These are phyloP conservation scores for Fusarium sarcochroum DNA, from an alignment of 2,329 filamentous ascomycete species.

Conservation along the genomic window DNA sequence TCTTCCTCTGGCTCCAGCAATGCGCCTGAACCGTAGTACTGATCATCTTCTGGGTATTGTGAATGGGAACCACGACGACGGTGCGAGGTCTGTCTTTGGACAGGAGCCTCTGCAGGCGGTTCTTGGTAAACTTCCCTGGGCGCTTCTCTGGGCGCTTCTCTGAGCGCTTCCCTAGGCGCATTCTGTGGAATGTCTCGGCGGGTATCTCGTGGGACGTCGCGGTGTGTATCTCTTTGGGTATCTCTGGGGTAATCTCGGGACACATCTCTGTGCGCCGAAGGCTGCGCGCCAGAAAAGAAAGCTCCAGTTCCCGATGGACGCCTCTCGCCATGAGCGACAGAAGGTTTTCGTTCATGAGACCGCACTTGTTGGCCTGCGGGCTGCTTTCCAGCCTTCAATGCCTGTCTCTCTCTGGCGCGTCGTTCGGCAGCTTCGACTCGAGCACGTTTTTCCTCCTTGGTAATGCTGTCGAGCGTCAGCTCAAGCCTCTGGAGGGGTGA, in stretches of 20 bases:
- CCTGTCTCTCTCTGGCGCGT: constrained; percentile 74
- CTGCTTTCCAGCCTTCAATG: constrained; percentile 53
- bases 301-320: constrained; percentile 31
- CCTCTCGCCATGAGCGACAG: constrained; percentile 33
- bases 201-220: constrained; percentile 23
- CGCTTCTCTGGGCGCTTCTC: no score
- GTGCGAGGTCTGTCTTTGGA: constrained; percentile 38
- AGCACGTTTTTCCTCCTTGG: constrained; percentile 94
- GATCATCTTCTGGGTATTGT: constrained; percentile 41
- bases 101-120: constrained; percentile 25
- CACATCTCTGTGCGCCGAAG: constrained; percentile 33
- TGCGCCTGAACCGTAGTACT: constrained; percentile 39
- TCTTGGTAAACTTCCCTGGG: constrained; percentile 37
- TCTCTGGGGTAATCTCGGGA: constrained; percentile 30
- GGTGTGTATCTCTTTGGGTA: constrained; percentile 19
- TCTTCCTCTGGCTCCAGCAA: constrained; percentile 41
- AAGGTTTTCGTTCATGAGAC: constrained; percentile 45
- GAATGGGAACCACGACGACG: constrained; percentile 39
- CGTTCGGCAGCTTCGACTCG: constrained; percentile 86
- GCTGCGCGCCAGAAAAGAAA: constrained; percentile 30
- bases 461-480: constrained; percentile 90
- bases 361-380: constrained; percentile 38
- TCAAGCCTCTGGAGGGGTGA: constrained; percentile 96
- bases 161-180: constrained; percentile 23
- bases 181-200: constrained; percentile 29